Evolutionary conservation across 805 yeast genomes (phyloP), one percentile per base, ranked within the genome.

Genomic region (Kluyveromyces wickerhamii): DNA sequence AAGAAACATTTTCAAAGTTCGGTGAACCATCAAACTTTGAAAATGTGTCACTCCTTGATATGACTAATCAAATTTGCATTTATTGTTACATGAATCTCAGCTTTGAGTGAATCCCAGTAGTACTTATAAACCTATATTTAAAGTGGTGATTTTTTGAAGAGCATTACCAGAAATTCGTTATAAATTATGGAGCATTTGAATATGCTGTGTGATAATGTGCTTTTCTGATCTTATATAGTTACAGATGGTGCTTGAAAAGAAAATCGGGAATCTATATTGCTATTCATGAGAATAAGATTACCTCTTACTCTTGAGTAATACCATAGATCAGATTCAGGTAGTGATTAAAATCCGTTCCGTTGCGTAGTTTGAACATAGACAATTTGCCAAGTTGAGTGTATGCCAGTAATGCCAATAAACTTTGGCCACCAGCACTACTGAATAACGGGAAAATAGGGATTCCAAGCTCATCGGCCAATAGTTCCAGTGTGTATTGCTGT

Each of bases 401-500:
- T 40, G 83, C 76, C 41, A 79, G 66, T 62, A 74, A 69, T 7
- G 82, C 72, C 42, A 80, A 62, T 42, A 78, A 66, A 14, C 77
- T 69, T 48, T 71, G 77, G 4, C 77, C 87, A 48, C 74, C 84
- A 49, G 71, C 78, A 42, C 63, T 80, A 42, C 60, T 73, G 54
- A 58, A 74, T 43, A 71, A 63, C 41, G 59, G 61, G 21, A 76
- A 68, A 33, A 79, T 73, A 10, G 82, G 80, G 31, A 80, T 69
- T 5, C 78, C 76, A 35, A 80, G 61, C 36, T 79, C 88, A 49
- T 80, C 88, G 0, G 86, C 82, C 38, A 80, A 59, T 35, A 67
- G 65, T 47, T 79, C 84, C 25, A 80, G 35, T 4, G 57, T 48
- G 18, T 45, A 48, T 34, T 54, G 58, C 21, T 38, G 45, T 26